phyloP scores from a whole-genome alignment of 2,329 filamentous ascomycete genomes.

The Orbilia javanica region DNA sequence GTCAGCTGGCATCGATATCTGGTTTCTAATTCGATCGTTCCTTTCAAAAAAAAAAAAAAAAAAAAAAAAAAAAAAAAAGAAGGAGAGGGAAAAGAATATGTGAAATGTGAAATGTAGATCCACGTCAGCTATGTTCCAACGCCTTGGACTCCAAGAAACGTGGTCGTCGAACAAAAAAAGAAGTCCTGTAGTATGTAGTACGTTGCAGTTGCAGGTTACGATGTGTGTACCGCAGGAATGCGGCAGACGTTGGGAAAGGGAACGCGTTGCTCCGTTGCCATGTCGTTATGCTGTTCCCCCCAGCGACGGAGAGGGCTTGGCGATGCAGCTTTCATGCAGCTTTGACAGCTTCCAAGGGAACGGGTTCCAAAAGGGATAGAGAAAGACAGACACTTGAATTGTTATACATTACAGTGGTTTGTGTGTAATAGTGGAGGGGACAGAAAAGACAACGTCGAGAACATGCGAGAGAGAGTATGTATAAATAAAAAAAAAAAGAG shows the following conservation, averaged over 20 bases:
- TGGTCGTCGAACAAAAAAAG: no score
- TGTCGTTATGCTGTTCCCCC: conserved; percentile 18
- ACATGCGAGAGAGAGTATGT: not conserved
- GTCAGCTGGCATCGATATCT: conserved; percentile 33
- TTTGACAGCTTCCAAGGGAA: conserved; percentile 26
- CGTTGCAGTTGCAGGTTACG: no score
- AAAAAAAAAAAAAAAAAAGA: no score
- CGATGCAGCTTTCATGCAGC: conserved; percentile 10
- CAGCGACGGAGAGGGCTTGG: conserved; percentile 29
- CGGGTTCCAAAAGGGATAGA: conserved; percentile 6
- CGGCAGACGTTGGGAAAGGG: conserved; percentile 1
- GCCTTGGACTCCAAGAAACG: no score
- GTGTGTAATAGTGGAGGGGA: not conserved
- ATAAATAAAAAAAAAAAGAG: not conserved
- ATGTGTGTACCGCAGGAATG: not conserved
- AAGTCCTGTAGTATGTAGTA: not conserved
- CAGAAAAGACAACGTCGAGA: not conserved
- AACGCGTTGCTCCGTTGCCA: conserved; percentile 40
- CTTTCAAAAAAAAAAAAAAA: no score
- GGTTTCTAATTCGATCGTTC: no score
- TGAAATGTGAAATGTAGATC: not conserved
- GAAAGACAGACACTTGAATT: conserved; percentile 17
- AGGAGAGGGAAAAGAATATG: no score
- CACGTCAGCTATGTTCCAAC: not conserved
- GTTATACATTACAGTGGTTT: conserved; percentile 43